Percentiles rank a stretch among this genome's conserved stretches.
Conservation (phyloP, 306 rosid genomes). For the Crotalaria pallida region DNA sequence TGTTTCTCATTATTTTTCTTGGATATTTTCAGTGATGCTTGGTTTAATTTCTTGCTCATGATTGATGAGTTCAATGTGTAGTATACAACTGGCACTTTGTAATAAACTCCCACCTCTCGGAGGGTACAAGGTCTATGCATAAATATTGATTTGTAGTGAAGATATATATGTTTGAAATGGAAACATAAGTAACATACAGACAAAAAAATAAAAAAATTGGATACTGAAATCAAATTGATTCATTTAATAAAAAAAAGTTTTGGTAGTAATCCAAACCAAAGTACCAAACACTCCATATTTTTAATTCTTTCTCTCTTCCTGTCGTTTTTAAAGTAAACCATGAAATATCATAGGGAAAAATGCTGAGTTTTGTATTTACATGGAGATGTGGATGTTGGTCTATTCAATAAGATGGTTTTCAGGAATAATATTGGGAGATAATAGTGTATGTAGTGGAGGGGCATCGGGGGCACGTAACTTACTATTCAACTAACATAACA, state of each 20-base stretch:
- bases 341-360: conserved; percentile 10
- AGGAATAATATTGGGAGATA: background rate
- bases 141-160: conserved; percentile 30
- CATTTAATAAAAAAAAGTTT: background rate
- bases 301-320: background rate
- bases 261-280: background rate
- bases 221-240: conserved; percentile 52
- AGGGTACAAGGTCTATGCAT: conserved; percentile 42
- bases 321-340: background rate
- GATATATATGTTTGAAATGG: conserved; percentile 18
- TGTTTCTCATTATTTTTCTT: conserved; percentile 30
- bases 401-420: conserved; percentile 33
- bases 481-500: conserved; percentile 30
- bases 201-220: conserved; percentile 23
- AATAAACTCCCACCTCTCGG: conserved; percentile 43
- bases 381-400: conserved; percentile 43
- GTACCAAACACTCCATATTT: background rate
- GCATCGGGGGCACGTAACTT: conserved; percentile 61
- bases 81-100: conserved; percentile 44
- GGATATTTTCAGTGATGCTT: conserved; percentile 32
- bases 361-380: conserved; percentile 41
- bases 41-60: conserved; percentile 39
- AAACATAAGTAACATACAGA: conserved; percentile 14
- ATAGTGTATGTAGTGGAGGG: conserved; percentile 26
- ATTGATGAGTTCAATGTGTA: conserved; percentile 29